Base-by-base conservation (phyloP, 192 early-diverging fungal genomes). In the Phycomyces blakesleeanus region DNA sequence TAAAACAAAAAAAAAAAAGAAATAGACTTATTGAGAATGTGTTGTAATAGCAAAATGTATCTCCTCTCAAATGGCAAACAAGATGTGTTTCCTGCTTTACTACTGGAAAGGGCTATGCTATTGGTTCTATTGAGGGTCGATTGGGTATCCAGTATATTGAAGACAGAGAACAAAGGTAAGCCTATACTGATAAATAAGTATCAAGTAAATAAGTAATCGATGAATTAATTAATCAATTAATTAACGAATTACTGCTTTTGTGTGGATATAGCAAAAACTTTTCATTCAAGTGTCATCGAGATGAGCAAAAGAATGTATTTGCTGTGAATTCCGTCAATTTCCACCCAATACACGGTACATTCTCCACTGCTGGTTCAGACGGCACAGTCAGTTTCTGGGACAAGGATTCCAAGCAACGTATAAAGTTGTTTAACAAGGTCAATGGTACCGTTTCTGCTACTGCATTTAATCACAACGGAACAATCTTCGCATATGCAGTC, bases 251-350 rank as follows among this genome's bases (percentile, higher is more conserved):
- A 29, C 10, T 42, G 39, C 27, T 40, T 67, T 54, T 3, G 38
- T 51, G 9, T 51, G 27, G n/a, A 40, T 52, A 57, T 47, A 89
- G 80, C 47, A 66, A 78, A 26, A 91, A 94, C 73, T 92, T 98
- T 76, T 88, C 93, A 34, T 95, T 92, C 86, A 95, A 93, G 66
- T 98, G 96, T 73, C 96, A 98, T 75, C 87, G 96, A 50, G 88
- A 88, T 34, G 79, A 80, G 22, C 80, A 82, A 51, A 76, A 75
- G 58, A 71, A 73, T 20, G 84, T 90, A 9, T 90, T 81, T 64
- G 61, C 87, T 20, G 87, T 92, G 54, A 91, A 91, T 67, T 73
- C 74, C 14, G 79, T 83, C 34, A 86, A 86, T 56, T 90, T 95
- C 73, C 89, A 95, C 69, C 93, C 93, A 1, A 34, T 76, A 2